A percentile compares a stretch with the other conserved stretches of the same genome.
Evolutionary conservation across 768 basidiomycete species (phyloP).

Genomic region (Chalciporus piperatus): DNA sequence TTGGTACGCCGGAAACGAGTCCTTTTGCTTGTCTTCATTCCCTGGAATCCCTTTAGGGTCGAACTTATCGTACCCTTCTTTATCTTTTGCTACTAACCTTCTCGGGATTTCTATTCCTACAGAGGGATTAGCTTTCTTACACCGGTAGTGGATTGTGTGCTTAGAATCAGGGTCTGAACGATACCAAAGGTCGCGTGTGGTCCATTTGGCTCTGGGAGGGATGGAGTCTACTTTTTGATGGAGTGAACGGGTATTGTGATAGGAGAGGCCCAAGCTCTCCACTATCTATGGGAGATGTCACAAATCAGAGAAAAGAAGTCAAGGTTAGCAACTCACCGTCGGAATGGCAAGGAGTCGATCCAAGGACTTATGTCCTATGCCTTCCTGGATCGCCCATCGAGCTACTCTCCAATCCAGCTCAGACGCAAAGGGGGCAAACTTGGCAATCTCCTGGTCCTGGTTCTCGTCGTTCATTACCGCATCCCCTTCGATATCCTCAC

Average conservation of each 20-base stretch:
- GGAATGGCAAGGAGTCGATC: slow-evolving; percentile 1
- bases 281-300: not conserved
- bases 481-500: not conserved
- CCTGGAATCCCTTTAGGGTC: too few species aligned
- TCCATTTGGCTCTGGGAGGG: not conserved
- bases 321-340: not conserved
- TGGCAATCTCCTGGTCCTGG: not conserved
- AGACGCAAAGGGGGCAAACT: slow-evolving; percentile 3
- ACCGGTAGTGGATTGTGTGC: not conserved
- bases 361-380: slow-evolving; percentile 5
- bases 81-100: too few species aligned
- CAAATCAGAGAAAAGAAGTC: not conserved
- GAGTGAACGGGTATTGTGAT: not conserved
- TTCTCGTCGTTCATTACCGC: not conserved
- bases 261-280: not conserved
- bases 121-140: too few species aligned
- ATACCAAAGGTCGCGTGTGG: not conserved
- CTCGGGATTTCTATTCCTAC: too few species aligned
- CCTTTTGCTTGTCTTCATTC: too few species aligned
- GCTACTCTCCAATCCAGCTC: not conserved
- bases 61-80: too few species aligned
- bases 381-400: not conserved
- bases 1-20: too few species aligned
- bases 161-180: not conserved
- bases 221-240: slow-evolving; percentile 1